Percentiles rank a stretch among this genome's conserved stretches.
phyloP scores from a whole-genome alignment of 2,329 filamentous ascomycete genomes.

The Trichoderma arundinaceum region DNA sequence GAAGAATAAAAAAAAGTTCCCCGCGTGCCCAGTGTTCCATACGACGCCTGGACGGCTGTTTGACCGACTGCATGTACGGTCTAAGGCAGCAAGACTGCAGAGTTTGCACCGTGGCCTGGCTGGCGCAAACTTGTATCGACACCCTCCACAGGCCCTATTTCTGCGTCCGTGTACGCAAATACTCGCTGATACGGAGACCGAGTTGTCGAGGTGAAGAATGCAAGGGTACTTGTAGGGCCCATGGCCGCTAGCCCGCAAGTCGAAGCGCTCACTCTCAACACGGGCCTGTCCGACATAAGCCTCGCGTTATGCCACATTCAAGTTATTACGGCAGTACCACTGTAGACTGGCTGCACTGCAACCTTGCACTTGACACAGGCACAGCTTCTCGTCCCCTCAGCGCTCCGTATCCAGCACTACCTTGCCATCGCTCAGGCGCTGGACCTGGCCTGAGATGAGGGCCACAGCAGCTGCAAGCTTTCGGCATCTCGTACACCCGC shows the following conservation, averaged over 20 bases:
- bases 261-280: too few relatives aligned
- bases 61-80: too few relatives aligned
- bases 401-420: slow-evolving; percentile 2
- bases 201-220: neutral
- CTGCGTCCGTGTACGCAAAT: too few relatives aligned
- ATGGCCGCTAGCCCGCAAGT: too few relatives aligned
- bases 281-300: neutral
- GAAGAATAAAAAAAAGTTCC: neutral
- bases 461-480: slow-evolving; percentile 5
- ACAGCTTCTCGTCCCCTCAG: neutral
- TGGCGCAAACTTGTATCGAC: neutral
- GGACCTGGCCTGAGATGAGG: neutral
- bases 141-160: neutral
- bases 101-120: slow-evolving; percentile 1
- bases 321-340: neutral
- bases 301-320: neutral
- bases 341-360: neutral
- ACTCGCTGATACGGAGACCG: too few relatives aligned
- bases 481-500: slow-evolving; percentile 18
- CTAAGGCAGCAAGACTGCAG: neutral
- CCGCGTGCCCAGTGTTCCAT: slow-evolving; percentile 6
- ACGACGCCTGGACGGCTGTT: neutral
- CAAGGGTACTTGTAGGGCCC: neutral
- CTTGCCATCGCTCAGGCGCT: neutral
- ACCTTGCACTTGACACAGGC: neutral